Base-by-base conservation (phyloP, 2,329 filamentous ascomycete species). In the Lasiodiplodia gonubiensis region DNA sequence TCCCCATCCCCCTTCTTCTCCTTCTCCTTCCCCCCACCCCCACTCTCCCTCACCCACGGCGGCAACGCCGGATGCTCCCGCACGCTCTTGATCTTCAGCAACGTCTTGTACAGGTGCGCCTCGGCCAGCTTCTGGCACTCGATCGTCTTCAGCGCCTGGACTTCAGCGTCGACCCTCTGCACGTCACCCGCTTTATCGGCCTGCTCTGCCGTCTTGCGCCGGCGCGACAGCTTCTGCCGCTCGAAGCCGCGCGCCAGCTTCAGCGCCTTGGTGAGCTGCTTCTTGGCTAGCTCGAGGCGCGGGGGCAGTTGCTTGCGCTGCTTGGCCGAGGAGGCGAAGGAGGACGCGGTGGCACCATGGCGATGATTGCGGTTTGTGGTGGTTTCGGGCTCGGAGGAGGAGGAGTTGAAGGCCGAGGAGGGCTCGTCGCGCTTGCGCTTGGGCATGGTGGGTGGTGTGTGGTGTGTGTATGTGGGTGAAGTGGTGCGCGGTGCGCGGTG, bases 221-320 rank as follows among this genome's bases (percentile, higher is more conserved):
- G 81, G 25, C 86, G 85, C 42, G 42, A 46, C 67, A 89, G 85
- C 70, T 93, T 91, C 79, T 94, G 92, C 54, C 91, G 86, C 81
- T 94, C 92, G 74, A 92, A 90, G 55, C 89, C 89, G 75, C 92
- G 92, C 67, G 89, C 90, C 12, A 85, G 82, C 78, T 93, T 93
- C 69, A 94, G 83, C 0, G 89, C 90, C 68, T 87, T 85, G 69
- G 85, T 85, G 10, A 94, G 82, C 42, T 88, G 84, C 74, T 87
- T 88, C 70, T 85, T 83, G 72, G 84, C 83, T 55, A 84, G 80
- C 37, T 83, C 78, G 68, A 88, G 80, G 70, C 83, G 82, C 64
- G 81, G 81, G 71, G 54, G 42, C 2, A 67, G 64, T 8, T 60
- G 46, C 11, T 55, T 39, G 54, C 53, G 53, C 8, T 67, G 64